A percentile compares a stretch with the other conserved stretches of the same genome.
Conservation (phyloP, 2,329 filamentous ascomycete genomes). For the Pochonia chlamydosporia region DNA sequence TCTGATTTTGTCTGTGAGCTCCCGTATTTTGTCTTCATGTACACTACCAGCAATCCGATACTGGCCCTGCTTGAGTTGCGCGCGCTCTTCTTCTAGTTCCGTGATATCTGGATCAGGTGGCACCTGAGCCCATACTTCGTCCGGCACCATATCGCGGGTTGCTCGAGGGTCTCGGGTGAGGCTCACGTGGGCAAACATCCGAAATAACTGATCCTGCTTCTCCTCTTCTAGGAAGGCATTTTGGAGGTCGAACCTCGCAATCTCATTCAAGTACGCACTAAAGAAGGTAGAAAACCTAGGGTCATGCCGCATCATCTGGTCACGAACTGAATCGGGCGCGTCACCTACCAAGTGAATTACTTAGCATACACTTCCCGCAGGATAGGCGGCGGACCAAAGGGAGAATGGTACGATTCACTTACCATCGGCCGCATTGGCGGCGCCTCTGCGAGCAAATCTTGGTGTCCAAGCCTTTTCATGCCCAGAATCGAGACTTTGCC, state of each 20-base stretch:
- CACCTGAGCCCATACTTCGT: slow-evolving; percentile 20
- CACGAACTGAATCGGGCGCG: background rate
- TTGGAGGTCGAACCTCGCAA: slow-evolving; percentile 19
- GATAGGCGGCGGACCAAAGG: too few relatives aligned
- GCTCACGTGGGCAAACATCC: too few relatives aligned
- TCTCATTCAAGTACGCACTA: slow-evolving; percentile 22
- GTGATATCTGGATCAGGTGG: slow-evolving; percentile 19
- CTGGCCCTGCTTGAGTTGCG: slow-evolving; percentile 18
- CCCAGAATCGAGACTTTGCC: slow-evolving; percentile 17
- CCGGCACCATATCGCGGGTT: slow-evolving; percentile 20
- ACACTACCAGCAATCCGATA: slow-evolving; percentile 17
- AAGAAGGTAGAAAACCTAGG: slow-evolving; percentile 21
- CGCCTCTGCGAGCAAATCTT: too few relatives aligned
- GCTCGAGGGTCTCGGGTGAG: too few relatives aligned
- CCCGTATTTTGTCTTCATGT: too few relatives aligned
- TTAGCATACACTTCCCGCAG: too few relatives aligned
- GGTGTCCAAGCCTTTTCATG: slow-evolving; percentile 14
- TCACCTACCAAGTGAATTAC: too few relatives aligned
- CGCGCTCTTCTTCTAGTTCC: slow-evolving; percentile 13
- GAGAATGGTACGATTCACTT: slow-evolving; percentile 4
- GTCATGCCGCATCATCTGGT: slow-evolving; percentile 23
- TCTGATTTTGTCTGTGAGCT: slow-evolving; percentile 16
- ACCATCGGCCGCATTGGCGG: slow-evolving; percentile 17
- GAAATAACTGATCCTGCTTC: too few relatives aligned
- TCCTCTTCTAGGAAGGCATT: too few relatives aligned